Conservation (phyloP, 139 green algal genomes). For the Raphidocelis subcapitata region DNA sequence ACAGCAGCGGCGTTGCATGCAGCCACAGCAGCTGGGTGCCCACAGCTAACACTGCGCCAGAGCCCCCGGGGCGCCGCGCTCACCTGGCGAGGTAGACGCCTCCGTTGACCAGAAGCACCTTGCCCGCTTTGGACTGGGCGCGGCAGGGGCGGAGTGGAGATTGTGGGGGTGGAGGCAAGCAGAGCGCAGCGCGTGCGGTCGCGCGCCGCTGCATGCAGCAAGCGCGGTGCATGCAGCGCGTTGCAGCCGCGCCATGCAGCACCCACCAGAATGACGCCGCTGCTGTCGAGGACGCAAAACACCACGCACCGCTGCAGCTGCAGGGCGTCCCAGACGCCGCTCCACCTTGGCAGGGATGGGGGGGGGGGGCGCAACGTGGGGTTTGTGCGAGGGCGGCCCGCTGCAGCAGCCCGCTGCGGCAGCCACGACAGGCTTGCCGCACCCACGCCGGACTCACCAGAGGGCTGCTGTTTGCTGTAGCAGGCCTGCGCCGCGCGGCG, state of each 20-base stretch:
- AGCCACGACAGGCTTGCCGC: too few relatives aligned
- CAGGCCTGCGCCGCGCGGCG: too few relatives aligned
- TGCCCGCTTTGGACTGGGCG: conserved; percentile 48
- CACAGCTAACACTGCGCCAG: too few relatives aligned
- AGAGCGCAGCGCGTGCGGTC: neutral
- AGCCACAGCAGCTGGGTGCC: neutral
- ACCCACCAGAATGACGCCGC: conserved; percentile 17
- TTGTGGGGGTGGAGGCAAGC: neutral
- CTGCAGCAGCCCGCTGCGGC: too few relatives aligned
- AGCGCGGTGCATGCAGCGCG: neutral
- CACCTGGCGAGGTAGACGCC: conserved; percentile 67
- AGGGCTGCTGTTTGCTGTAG: too few relatives aligned
- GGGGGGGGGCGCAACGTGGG: too few relatives aligned
- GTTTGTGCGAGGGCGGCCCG: too few relatives aligned
- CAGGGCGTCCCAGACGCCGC: conserved; percentile 21
- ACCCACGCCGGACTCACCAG: too few relatives aligned
- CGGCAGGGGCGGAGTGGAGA: too few relatives aligned
- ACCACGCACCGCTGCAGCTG: conserved; percentile 31
- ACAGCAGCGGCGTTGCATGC: neutral
- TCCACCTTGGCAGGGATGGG: neutral
- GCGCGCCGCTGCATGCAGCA: neutral
- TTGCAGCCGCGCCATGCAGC: neutral
- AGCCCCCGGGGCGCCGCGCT: neutral
- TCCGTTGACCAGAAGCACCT: conserved; percentile 63
- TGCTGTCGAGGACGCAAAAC: conserved; percentile 19